A percentile compares a stretch with the other conserved stretches of the same genome.
Evolutionary conservation across 805 yeast genomes (phyloP).

Genomic region (Nakazawaea molendinolei): DNA sequence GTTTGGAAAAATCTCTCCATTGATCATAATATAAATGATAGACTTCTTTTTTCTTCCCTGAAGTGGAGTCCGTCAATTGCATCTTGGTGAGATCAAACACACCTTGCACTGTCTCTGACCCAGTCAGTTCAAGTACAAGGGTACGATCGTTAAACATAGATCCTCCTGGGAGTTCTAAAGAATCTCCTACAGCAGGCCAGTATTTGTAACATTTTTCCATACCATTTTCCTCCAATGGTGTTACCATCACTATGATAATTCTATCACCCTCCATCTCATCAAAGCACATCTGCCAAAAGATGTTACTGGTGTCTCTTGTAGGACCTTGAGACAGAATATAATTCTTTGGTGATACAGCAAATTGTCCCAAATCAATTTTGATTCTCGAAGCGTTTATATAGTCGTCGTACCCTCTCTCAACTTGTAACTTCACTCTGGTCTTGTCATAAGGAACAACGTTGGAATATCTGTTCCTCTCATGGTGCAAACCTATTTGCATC

Average conservation of each 20-base stretch:
- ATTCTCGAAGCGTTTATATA: constrained; percentile 34
- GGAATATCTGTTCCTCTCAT: constrained; percentile 47
- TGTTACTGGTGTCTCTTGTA: constrained; percentile 28
- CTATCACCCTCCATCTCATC: constrained; percentile 17
- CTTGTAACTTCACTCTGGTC: constrained; percentile 40
- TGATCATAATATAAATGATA: constrained; percentile 33
- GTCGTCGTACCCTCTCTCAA: constrained; percentile 20
- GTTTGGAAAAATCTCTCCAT: constrained; percentile 40
- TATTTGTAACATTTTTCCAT: constrained; percentile 34
- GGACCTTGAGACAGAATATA: constrained; percentile 75
- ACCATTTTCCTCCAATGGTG: constrained; percentile 47
- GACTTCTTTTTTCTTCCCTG: constrained; percentile 20
- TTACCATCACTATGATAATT: constrained; percentile 62
- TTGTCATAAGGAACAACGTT: constrained; percentile 64
- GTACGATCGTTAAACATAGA: too few relatives aligned
- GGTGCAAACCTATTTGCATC: constrained; percentile 10
- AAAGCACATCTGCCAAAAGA: constrained; percentile 39
- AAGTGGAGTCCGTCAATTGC: background rate
- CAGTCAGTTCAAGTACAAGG: constrained; percentile 2
- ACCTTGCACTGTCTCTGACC: constrained; percentile 4
- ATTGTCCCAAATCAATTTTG: constrained; percentile 13
- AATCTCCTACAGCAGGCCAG: constrained; percentile 25
- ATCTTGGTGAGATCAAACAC: background rate
- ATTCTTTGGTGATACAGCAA: constrained; percentile 13
- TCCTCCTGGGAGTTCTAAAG: too few relatives aligned